Evolutionary conservation across 2,329 filamentous ascomycete species (phyloP).

Genomic region (Aureobasidium sp.): DNA sequence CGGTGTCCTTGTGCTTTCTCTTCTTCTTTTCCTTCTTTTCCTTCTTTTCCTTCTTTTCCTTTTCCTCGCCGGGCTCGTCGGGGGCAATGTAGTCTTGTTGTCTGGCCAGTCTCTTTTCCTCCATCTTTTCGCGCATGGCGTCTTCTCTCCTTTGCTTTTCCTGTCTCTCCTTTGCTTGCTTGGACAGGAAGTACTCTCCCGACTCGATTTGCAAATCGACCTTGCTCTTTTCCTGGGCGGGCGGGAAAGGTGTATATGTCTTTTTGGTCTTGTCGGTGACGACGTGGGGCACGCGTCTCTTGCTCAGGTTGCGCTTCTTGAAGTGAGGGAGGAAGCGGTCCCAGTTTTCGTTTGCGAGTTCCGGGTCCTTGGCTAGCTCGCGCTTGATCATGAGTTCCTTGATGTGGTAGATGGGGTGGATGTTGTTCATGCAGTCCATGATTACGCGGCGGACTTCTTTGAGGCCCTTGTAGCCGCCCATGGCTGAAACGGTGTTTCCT

Average conservation of each 20-base stretch:
- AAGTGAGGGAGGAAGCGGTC: conserved; percentile 95
- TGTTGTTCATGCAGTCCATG: conserved; percentile 93
- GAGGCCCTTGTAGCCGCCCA: conserved; percentile 87
- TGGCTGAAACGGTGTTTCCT: conserved; percentile 86
- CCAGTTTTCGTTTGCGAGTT: conserved; percentile 82
- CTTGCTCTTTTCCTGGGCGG: conserved; percentile 97
- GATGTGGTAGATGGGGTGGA: conserved; percentile 85
- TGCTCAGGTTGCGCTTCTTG: conserved; percentile 84
- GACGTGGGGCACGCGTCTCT: conserved; percentile 71
- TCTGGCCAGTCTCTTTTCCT: conserved; percentile 76
- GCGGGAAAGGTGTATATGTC: conserved; percentile 93
- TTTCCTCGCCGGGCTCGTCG: conserved; percentile 56
- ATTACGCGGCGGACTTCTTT: conserved; percentile 87
- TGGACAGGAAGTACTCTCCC: conserved; percentile 92
- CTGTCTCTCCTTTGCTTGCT: conserved; percentile 82
- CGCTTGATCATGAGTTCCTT: conserved; percentile 94
- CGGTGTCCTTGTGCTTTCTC: conserved; percentile 18
- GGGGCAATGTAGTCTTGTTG: conserved; percentile 83
- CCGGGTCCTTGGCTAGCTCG: conserved; percentile 82
- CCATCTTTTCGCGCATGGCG: conserved; percentile 78
- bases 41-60: conserved; percentile 34
- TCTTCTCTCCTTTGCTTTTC: conserved; percentile 72
- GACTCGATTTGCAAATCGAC: conserved; percentile 95
- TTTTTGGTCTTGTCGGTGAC: conserved; percentile 93
- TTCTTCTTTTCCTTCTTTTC: conserved; percentile 33